phyloP scores from a whole-genome alignment of 495 filamentous ascomycete species.

The Tetracladium marchalianum region DNA sequence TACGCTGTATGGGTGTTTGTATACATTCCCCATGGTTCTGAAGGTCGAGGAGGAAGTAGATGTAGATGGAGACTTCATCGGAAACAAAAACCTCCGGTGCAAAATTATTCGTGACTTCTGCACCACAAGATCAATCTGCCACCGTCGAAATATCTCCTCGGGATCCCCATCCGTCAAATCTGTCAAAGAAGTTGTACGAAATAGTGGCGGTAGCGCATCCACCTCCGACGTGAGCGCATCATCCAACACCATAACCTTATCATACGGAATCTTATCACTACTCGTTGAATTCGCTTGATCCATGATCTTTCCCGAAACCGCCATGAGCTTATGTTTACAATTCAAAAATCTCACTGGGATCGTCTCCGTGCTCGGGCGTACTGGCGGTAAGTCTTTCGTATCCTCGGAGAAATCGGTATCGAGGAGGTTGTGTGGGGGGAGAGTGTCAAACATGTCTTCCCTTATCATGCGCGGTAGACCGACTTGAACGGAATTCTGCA shows the following conservation, averaged over 20 bases:
- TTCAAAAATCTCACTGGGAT: conserved; percentile 37
- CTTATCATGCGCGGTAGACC: conserved; percentile 42
- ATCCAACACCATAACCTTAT: conserved; percentile 62
- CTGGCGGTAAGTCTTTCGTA: conserved; percentile 30
- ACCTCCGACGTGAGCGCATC: conserved; percentile 27
- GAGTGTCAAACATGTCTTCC: conserved; percentile 35
- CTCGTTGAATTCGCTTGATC: conserved; percentile 27
- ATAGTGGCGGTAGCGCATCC: conserved; percentile 29
- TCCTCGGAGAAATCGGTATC: conserved; percentile 40
- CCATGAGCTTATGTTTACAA: conserved; percentile 29
- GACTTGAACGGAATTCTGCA: conserved; percentile 39
- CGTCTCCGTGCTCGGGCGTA: conserved; percentile 30
- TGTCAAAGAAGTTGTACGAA: conserved; percentile 46
- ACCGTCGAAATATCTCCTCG: conserved; percentile 54
- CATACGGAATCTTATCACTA: conserved; percentile 36
- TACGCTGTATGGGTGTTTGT: conserved; percentile 42
- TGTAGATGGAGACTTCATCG: conserved; percentile 44
- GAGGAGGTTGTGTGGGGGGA: conserved; percentile 32
- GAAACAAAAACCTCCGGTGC: conserved; percentile 59
- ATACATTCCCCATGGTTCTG: too few species aligned
- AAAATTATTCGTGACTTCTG: conserved; percentile 62
- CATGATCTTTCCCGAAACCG: conserved; percentile 28
- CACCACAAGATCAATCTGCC: conserved; percentile 57
- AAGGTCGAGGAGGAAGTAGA: conserved; percentile 28
- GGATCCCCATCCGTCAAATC: conserved; percentile 52